Evolutionary conservation across 352 stramenopile genomes (phyloP), one percentile per base, ranked within the genome.

Genomic region (Phytophthora pseudosyringae): DNA sequence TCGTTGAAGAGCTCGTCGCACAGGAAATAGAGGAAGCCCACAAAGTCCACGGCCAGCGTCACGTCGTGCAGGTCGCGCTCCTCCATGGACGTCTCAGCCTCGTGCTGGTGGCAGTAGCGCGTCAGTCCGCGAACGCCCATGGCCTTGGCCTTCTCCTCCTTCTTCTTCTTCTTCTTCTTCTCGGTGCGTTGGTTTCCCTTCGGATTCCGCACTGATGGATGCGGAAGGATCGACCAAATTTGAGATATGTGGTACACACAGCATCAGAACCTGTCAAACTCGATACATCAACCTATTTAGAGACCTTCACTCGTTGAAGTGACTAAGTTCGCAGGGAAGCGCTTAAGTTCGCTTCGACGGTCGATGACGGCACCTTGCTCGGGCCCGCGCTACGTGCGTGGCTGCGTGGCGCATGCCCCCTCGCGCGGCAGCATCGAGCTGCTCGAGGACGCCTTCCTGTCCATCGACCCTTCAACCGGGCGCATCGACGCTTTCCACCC

Each of bases 1-100:
- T 91, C 64, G 5, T 64, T 36, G 48, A 63, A 83, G 18, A 94
- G 45, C 32, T 81, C 63, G 16, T 94, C 75, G 55, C 86, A 95
- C 15, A 89, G 48, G 50, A 82, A 71, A 56, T 88, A 91, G 29
- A 93, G 75, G 59, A 94, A 94, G 16, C 85, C 86, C 18, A 89
- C 81, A 53, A 92, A 90, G 61, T 95, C 87, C 40, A 95, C 84
- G 13, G 84, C 87, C 4, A 95, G 76, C 31, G 87, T 94, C 47
- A 89, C 76, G 51, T 91, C 82, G 16, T 57, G 60, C 29, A 93
- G 73, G 10, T 84, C 65, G 4, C 40, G 29, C 49, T 60, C 58
- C 18, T 63, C 47, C 9, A 62, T 64, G 8, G 85, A 89, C 47
- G 75, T 80, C 25, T 38, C 36, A 28, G 69, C 59, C 61, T 91